Conservation (phyloP, 2,329 filamentous ascomycete species). For the Penicillium sp. region DNA sequence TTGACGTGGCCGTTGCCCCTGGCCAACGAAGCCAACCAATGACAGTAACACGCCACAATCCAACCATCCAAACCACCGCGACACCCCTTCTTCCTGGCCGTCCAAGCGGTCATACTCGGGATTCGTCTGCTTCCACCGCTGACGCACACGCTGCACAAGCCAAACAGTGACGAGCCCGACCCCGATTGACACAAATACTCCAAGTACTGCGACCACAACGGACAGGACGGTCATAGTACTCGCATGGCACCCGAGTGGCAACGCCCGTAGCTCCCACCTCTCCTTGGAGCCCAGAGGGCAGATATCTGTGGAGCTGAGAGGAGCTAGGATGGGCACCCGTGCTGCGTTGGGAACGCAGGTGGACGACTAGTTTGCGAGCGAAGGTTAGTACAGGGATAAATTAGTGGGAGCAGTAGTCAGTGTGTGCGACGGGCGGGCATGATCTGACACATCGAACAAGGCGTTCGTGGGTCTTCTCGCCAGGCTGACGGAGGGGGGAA, state of each 20-base stretch:
- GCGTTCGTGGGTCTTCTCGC: too few species aligned
- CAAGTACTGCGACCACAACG: constrained; percentile 31
- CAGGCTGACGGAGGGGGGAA: background rate
- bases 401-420: too few species aligned
- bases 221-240: constrained; percentile 42
- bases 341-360: constrained; percentile 41
- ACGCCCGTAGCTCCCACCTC: constrained; percentile 43
- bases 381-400: too few species aligned
- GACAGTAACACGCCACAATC: background rate
- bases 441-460: background rate
- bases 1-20: constrained; percentile 1
- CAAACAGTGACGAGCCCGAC: constrained; percentile 19
- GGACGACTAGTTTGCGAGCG: constrained; percentile 32
- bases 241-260: constrained; percentile 41
- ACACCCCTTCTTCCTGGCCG: background rate
- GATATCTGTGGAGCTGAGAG: constrained; percentile 34
- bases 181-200: constrained; percentile 27
- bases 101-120: constrained; percentile 10
- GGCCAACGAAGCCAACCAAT: constrained; percentile 1
- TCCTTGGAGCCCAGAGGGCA: constrained; percentile 42
- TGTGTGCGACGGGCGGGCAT: too few species aligned
- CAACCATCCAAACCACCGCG: background rate
- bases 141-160: constrained; percentile 11
- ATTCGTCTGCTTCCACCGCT: constrained; percentile 14
- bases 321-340: constrained; percentile 39